Evolutionary conservation across 768 basidiomycete genomes (phyloP).

Genomic region (Ephemerocybe angulata): DNA sequence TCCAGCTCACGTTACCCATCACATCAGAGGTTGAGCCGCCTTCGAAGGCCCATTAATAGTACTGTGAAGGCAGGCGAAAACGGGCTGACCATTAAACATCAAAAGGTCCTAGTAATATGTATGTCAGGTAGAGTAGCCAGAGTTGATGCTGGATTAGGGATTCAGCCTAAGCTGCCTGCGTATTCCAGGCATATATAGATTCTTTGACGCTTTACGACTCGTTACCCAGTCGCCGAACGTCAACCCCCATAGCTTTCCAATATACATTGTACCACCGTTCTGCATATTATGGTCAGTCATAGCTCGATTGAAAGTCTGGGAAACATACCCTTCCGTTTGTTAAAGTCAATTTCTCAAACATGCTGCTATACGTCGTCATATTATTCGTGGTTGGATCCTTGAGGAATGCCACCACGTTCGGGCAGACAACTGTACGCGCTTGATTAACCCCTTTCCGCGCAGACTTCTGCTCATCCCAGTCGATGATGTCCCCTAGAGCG

Average conservation of each 20-base stretch:
- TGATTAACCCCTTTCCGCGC: conserved; percentile 12
- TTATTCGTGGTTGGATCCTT: no score
- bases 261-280: conserved; percentile 14
- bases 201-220: conserved; percentile 10
- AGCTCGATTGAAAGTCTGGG: neutral
- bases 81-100: no score
- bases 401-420: no score
- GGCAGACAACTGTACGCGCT: conserved; percentile 11
- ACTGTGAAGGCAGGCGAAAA: no score
- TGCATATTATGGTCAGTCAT: neutral
- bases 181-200: neutral
- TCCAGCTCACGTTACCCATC: no score
- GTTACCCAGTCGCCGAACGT: conserved; percentile 16
- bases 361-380: neutral
- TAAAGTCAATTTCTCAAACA: neutral
- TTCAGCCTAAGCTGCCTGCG: neutral
- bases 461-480: conserved; percentile 21
- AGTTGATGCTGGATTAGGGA: neutral
- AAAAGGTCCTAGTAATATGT: neutral
- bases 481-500: conserved; percentile 20
- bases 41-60: no score
- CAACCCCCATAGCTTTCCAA: conserved; percentile 14
- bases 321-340: conserved; percentile 11
- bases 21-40: no score
- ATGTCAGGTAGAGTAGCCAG: neutral